A percentile compares a stretch with the other conserved stretches of the same genome.
Evolutionary conservation across 768 basidiomycete species (phyloP).

Genomic region (Gymnopilus dilepis): DNA sequence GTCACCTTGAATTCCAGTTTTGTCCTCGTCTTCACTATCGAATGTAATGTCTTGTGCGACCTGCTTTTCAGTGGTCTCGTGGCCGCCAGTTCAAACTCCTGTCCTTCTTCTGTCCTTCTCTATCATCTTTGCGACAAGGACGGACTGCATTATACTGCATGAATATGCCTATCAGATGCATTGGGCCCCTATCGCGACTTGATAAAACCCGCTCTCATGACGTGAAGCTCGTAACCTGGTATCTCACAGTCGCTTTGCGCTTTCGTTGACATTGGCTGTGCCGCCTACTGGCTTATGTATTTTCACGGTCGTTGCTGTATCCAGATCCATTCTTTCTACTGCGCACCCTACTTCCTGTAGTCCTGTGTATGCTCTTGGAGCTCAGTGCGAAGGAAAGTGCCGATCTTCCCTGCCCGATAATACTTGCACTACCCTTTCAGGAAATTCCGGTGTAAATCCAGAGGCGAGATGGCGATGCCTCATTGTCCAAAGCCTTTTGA

Average conservation of each 20-base stretch:
- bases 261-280: too few species aligned
- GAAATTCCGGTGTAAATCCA: not conserved
- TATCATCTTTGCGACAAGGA: not conserved
- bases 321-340: not conserved
- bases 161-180: not conserved
- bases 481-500: slow-evolving; percentile 1
- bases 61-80: too few species aligned
- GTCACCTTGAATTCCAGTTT: too few species aligned
- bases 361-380: not conserved
- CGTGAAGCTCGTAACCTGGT: too few species aligned
- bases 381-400: not conserved
- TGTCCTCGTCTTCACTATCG: too few species aligned
- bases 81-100: too few species aligned
- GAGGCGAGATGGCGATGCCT: not conserved
- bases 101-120: not conserved
- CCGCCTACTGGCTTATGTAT: not conserved
- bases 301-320: not conserved
- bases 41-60: too few species aligned
- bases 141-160: not conserved
- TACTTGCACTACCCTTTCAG: not conserved
- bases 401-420: not conserved
- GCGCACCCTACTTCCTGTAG: not conserved
- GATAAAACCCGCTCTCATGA: not conserved
- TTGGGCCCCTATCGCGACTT: not conserved
- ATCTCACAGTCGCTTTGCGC: too few species aligned